phyloP scores from a whole-genome alignment of 2,329 filamentous ascomycete species.

The Gyromitra esculenta region DNA sequence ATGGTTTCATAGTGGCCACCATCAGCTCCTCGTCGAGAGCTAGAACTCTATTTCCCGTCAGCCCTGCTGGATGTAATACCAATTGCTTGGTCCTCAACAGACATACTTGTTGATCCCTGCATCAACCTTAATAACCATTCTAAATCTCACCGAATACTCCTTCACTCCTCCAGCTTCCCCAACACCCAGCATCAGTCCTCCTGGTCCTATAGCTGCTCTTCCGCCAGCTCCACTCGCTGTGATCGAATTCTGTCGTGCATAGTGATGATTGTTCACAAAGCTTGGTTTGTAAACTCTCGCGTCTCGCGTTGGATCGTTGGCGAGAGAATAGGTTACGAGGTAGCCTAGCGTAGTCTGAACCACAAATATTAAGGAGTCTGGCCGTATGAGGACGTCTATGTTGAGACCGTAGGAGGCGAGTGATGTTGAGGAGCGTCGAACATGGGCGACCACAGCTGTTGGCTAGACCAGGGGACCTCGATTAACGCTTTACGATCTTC shows the following conservation, averaged over 20 bases:
- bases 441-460: conserved; percentile 84
- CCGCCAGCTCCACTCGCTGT: conserved; percentile 58
- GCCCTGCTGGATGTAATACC: not conserved
- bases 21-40: conserved; percentile 92
- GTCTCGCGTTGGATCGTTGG: conserved; percentile 74
- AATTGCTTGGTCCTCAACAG: not conserved
- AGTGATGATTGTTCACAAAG: conserved; percentile 72
- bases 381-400: conserved; percentile 82
- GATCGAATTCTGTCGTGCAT: conserved; percentile 63
- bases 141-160: conserved; percentile 89
- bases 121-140: conserved; percentile 98
- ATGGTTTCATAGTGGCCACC: conserved; percentile 88
- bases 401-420: conserved; percentile 86
- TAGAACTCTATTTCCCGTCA: conserved; percentile 69
- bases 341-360: conserved; percentile 87
- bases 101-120: conserved; percentile 74
- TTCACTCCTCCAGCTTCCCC: conserved; percentile 84
- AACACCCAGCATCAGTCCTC: conserved; percentile 71
- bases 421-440: conserved; percentile 82
- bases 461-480: conserved; percentile 68
- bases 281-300: conserved; percentile 85
- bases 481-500: conserved; percentile 56
- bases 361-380: conserved; percentile 90
- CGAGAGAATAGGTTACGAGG: conserved; percentile 92
- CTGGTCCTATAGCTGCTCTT: conserved; percentile 44